Percentiles rank a stretch among this genome's conserved stretches.
phyloP scores from a whole-genome alignment of 208 protist genomes.

The Sergeia podlipaevii region DNA sequence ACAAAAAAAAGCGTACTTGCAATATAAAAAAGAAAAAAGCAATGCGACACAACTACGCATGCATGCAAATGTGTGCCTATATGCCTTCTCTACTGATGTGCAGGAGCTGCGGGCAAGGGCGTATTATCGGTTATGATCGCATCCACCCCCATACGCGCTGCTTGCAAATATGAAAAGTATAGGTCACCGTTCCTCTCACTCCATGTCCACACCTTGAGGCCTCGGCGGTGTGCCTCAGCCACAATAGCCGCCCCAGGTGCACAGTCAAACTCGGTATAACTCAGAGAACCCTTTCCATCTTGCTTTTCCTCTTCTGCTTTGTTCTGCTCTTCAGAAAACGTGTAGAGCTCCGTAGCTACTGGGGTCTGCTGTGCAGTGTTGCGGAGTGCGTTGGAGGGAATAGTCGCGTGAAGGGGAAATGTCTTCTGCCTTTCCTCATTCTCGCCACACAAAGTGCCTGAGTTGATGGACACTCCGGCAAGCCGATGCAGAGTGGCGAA shows the following conservation, averaged over 20 bases:
- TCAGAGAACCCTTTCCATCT: not conserved
- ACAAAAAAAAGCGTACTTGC: no score
- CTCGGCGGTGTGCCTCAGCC: constrained; percentile 34
- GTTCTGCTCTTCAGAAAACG: not conserved
- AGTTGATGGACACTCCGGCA: constrained; percentile 69
- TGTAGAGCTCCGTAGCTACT: no score
- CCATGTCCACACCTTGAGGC: constrained; percentile 74
- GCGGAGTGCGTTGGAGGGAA: not conserved
- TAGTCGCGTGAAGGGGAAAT: not conserved
- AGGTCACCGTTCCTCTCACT: constrained; percentile 55
- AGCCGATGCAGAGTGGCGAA: constrained; percentile 62
- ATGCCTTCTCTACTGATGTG: no score
- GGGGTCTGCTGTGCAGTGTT: no score
- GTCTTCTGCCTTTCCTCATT: constrained; percentile 15
- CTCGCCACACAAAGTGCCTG: constrained; percentile 29
- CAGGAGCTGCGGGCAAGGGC: constrained; percentile 21
- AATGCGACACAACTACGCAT: no score
- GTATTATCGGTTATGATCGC: constrained; percentile 75
- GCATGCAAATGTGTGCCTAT: no score
- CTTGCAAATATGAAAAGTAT: constrained; percentile 52
- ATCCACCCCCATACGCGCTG: constrained; percentile 49
- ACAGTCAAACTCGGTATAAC: constrained; percentile 23
- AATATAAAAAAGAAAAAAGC: no score
- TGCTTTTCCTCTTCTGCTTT: not conserved
- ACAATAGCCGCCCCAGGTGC: constrained; percentile 39